A percentile compares a stretch with the other conserved stretches of the same genome.
Conservation (phyloP, 495 filamentous ascomycete species). For the Tuber borchii region DNA sequence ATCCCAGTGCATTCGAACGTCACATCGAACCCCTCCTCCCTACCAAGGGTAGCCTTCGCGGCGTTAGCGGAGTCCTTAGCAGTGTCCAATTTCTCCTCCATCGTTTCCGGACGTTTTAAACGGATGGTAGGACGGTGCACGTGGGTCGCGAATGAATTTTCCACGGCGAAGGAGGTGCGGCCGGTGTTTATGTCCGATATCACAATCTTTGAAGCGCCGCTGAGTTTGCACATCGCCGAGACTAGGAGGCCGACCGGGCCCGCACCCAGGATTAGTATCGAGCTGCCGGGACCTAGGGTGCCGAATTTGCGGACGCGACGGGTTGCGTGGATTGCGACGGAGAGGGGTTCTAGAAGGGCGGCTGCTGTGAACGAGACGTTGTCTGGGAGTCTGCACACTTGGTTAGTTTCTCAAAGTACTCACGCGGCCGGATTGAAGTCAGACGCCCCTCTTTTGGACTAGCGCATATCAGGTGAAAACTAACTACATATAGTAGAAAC, state of each 20-base stretch:
- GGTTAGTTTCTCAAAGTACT: conserved; percentile 29
- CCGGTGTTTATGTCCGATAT: conserved; percentile 79
- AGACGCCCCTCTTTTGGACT: too few relatives aligned
- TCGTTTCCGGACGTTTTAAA: conserved; percentile 48
- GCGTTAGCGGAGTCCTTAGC: conserved; percentile 48
- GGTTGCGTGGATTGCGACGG: conserved; percentile 77
- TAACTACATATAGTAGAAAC: too few relatives aligned
- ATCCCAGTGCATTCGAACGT: conserved; percentile 92
- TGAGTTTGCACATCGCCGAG: conserved; percentile 61
- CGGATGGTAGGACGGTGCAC: conserved; percentile 32
- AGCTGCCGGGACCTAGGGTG: conserved; percentile 47
- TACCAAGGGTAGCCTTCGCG: conserved; percentile 46
- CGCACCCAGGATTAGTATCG: conserved; percentile 75
- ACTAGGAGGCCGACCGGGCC: conserved; percentile 79
- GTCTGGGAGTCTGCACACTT: conserved; percentile 57
- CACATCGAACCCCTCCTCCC: conserved; percentile 61
- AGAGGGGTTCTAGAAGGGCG: conserved; percentile 76
- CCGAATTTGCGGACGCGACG: conserved; percentile 51
- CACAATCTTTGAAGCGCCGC: conserved; percentile 60
- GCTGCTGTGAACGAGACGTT: conserved; percentile 65
- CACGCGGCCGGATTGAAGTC: too few relatives aligned
- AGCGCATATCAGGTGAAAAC: too few relatives aligned
- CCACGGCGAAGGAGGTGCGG: conserved; percentile 65
- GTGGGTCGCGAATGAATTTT: conserved; percentile 64
- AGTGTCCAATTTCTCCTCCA: conserved; percentile 56